Percentiles rank a stretch among this genome's conserved stretches.
Conservation (phyloP, 2,329 filamentous ascomycete genomes). For the Sporothrix pseudoabietina region DNA sequence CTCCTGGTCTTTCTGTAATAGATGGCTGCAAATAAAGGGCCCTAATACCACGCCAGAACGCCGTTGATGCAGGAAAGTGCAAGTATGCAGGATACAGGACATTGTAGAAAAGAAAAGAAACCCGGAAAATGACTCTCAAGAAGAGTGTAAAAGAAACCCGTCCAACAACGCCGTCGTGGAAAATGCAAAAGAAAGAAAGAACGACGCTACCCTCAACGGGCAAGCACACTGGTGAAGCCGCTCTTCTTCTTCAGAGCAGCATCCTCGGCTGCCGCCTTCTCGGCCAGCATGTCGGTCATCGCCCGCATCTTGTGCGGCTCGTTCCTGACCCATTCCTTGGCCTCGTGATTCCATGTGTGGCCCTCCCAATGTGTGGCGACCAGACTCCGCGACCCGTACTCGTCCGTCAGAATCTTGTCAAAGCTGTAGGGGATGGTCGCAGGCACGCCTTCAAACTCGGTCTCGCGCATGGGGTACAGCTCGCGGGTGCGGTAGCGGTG, state of each 20-base stretch:
- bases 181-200: not conserved
- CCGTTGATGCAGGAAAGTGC: conserved; percentile 12
- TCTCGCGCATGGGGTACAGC: conserved; percentile 73
- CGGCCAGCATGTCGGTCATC: not conserved
- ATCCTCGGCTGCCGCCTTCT: not conserved
- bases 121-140: not conserved
- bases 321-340: conserved; percentile 56
- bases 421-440: conserved; percentile 71
- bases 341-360: conserved; percentile 61
- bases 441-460: conserved; percentile 71
- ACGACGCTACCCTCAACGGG: not conserved
- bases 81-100: no score
- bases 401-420: conserved; percentile 64
- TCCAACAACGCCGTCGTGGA: conserved; percentile 7
- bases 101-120: not conserved
- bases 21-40: not conserved
- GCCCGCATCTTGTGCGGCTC: not conserved
- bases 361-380: conserved; percentile 62
- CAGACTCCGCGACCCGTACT: conserved; percentile 66
- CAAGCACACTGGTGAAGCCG: not conserved
- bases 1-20: not conserved
- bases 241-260: not conserved
- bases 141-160: not conserved
- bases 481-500: conserved; percentile 72
- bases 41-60: not conserved